Conservation (phyloP, 371 early-diverging fungal species). For the Capillidium rhysosporum region DNA sequence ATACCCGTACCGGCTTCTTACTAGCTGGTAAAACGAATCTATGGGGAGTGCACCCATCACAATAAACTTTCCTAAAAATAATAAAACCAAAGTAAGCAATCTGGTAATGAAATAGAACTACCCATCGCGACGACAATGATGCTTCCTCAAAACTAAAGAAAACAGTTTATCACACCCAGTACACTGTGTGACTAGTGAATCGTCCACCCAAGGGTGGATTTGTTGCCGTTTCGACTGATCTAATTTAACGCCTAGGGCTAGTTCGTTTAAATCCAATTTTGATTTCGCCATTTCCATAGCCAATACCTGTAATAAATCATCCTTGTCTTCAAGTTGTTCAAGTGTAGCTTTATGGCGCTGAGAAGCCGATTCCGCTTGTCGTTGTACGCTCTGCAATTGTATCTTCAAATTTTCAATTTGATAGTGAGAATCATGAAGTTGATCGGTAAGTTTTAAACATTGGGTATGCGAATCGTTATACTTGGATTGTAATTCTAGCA, state of each 20-base stretch:
- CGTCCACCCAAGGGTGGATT: slow-evolving; percentile 4
- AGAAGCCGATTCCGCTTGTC: background rate
- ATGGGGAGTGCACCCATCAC: background rate
- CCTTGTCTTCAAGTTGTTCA: background rate
- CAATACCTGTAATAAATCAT: background rate
- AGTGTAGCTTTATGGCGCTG: too few species aligned
- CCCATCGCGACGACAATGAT: slow-evolving; percentile 7
- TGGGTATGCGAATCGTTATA: background rate
- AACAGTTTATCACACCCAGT: background rate
- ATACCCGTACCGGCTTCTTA: slow-evolving; percentile 1
- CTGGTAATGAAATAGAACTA: background rate
- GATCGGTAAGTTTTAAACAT: background rate
- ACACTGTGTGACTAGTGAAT: background rate
- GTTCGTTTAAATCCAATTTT: background rate
- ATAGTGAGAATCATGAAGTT: background rate
- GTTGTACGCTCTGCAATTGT: background rate
- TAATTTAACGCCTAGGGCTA: background rate
- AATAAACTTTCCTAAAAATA: slow-evolving; percentile 5
- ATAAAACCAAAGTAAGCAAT: background rate
- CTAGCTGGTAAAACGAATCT: background rate
- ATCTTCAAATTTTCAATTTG: background rate
- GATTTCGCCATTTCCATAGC: slow-evolving; percentile 5
- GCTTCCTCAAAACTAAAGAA: background rate
- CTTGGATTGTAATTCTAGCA: background rate
- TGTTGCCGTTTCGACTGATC: background rate